Evolutionary conservation across 805 yeast species (phyloP), one percentile per base, ranked within the genome.

Genomic region (Vanderwaltozyma tropicalis): DNA sequence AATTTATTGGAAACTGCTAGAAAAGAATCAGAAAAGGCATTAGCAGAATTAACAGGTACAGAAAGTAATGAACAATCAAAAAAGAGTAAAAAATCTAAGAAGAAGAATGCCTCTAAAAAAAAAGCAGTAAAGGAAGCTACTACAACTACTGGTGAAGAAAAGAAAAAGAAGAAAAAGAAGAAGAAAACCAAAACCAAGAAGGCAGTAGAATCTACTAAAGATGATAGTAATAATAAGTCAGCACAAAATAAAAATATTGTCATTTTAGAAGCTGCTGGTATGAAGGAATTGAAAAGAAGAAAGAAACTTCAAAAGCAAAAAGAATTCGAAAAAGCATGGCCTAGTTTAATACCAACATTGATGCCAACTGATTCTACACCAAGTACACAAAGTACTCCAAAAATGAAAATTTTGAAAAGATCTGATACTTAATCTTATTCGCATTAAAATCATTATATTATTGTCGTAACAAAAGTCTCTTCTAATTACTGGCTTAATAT

Each of bases 241-340:
- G 27, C 22, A 13, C 32, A 26, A 16, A 52, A 51, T 33, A 48
- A 52, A 14, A 55, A 55, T 31, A 43, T 52, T 9, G 60, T 55
- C 3, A 54, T 57, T 2, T 39, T 57, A 15, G 62, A 55, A 29
- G 59, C 53, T 12, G 61, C 59, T 14, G 59, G 60, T 11, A 52
- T 48, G 34, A 55, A 45, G 41, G 58, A 54, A 28, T 31, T 57
- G 28, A 52, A 48, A 34, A 50, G 52, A 39, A 43, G 57, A 31
- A 51, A 47, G 30, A 50, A 47, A 29, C 28, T 48, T 21, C 42
- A 43, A 35, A 46, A 44, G 38, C 16, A 31, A n/a, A 44, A 39
- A 34, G 47, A 43, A 29, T 37, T 27, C 11, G 43, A 39, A 31
- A 39, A 28, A 14, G 16, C 12, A 21, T 28, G 28, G 19, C 22